Evolutionary conservation across 352 stramenopile genomes (phyloP).

Genomic region (Halophytophthora polymorphica): DNA sequence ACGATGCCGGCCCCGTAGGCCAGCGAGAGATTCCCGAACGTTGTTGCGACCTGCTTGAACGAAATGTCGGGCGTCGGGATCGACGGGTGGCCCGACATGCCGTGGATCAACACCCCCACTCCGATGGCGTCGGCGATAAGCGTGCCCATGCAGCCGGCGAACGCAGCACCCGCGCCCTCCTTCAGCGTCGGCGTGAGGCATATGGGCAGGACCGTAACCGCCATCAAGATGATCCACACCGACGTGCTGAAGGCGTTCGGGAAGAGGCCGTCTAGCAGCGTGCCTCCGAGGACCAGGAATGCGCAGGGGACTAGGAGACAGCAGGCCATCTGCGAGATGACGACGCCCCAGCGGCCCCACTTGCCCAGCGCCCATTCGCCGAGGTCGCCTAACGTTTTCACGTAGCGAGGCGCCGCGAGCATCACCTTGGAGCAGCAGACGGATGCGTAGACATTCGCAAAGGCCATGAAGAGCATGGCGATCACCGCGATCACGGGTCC

Average conservation of each 20-base stretch:
- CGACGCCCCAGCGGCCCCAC: conserved; percentile 32
- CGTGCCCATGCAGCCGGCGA: conserved; percentile 40
- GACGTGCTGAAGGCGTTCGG: conserved; percentile 26
- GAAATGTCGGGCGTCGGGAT: conserved; percentile 25
- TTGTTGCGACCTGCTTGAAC: conserved; percentile 35
- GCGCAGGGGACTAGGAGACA: conserved; percentile 35
- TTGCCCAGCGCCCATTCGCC: conserved; percentile 40
- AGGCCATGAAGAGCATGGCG: conserved; percentile 4
- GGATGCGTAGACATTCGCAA: conserved; percentile 33
- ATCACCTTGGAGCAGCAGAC: conserved; percentile 38
- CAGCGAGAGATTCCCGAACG: conserved; percentile 47
- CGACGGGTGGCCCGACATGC: conserved; percentile 35
- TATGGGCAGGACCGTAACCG: conserved; percentile 27
- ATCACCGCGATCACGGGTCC: conserved; percentile 4
- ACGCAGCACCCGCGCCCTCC: conserved; percentile 32
- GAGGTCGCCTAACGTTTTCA: conserved; percentile 41
- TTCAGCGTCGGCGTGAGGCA: conserved; percentile 44
- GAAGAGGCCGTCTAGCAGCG: conserved; percentile 36
- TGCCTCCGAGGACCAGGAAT: conserved; percentile 46
- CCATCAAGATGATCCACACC: conserved; percentile 51
- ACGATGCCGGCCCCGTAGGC: conserved; percentile 46
- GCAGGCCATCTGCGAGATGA: conserved; percentile 35
- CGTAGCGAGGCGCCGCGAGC: conserved; percentile 28
- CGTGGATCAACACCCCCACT: conserved; percentile 29
- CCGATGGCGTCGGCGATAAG: conserved; percentile 42